Percentiles rank a stretch among this genome's conserved stretches.
Evolutionary conservation across 2,329 filamentous ascomycete species (phyloP).

Genomic region (Microcyclosporella mali): DNA sequence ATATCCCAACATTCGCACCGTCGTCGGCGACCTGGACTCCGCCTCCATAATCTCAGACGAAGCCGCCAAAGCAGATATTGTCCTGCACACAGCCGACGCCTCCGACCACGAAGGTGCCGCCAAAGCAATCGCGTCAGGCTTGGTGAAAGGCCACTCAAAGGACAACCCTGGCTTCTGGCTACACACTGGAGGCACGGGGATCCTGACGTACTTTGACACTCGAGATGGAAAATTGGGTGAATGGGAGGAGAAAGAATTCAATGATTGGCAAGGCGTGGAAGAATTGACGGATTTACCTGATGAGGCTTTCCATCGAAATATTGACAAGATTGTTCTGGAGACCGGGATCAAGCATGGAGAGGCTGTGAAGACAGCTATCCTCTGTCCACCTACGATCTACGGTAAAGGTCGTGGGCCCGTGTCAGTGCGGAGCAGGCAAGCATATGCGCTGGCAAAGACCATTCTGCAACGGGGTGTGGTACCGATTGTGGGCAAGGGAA

Average conservation of each 20-base stretch:
- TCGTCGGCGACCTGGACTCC: conserved; percentile 48
- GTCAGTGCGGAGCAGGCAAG: conserved; percentile 52
- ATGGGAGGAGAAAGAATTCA: conserved; percentile 42
- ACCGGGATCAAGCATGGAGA: conserved; percentile 41
- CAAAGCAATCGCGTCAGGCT: conserved; percentile 47
- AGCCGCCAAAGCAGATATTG: conserved; percentile 47
- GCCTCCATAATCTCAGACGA: conserved; percentile 41
- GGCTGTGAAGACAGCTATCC: conserved; percentile 55
- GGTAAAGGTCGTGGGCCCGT: conserved; percentile 48
- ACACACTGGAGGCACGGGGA: conserved; percentile 53
- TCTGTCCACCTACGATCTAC: conserved; percentile 54
- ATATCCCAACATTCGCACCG: conserved; percentile 39
- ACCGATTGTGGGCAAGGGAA: conserved; percentile 53
- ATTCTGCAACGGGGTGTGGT: conserved; percentile 49
- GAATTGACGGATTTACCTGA: conserved; percentile 50
- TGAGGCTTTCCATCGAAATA: conserved; percentile 56
- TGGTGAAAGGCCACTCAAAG: conserved; percentile 42
- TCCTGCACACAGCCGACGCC: conserved; percentile 45
- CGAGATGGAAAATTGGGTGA: conserved; percentile 45
- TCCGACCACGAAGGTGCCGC: conserved; percentile 43
- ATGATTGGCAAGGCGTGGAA: conserved; percentile 55
- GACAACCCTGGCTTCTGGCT: conserved; percentile 36
- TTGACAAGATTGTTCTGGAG: conserved; percentile 61
- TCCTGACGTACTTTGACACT: conserved; percentile 49
- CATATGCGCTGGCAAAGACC: conserved; percentile 49